phyloP scores from a whole-genome alignment of 2,329 filamentous ascomycete genomes.

The Beauveria asiatica region DNA sequence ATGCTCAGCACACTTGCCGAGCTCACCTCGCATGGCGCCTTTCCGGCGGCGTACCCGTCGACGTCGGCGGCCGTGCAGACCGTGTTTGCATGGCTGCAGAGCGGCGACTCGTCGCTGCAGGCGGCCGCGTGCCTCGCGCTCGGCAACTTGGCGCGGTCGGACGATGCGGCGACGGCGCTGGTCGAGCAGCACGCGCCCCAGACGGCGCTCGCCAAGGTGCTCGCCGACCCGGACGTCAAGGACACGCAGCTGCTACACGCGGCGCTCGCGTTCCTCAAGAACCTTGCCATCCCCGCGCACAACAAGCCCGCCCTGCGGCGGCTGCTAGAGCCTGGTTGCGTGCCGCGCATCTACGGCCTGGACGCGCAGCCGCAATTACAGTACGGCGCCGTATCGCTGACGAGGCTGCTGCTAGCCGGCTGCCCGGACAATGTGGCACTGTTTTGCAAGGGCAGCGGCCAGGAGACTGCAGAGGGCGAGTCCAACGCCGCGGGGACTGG shows the following conservation, averaged over 20 bases:
- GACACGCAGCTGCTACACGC: conserved; percentile 49
- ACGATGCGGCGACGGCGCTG: conserved; percentile 42
- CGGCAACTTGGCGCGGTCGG: conserved; percentile 53
- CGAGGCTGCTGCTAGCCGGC: conserved; percentile 46
- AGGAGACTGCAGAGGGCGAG: not conserved
- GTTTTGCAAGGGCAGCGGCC: conserved; percentile 27
- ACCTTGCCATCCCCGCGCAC: conserved; percentile 47
- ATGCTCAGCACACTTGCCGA: conserved; percentile 45
- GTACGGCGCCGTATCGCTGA: conserved; percentile 50
- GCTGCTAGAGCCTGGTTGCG: conserved; percentile 34
- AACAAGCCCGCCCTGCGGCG: conserved; percentile 46
- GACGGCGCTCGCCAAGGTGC: conserved; percentile 35
- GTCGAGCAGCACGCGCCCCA: conserved; percentile 34
- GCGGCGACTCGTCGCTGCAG: conserved; percentile 35
- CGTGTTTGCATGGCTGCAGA: conserved; percentile 40
- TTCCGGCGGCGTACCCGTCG: conserved; percentile 33
- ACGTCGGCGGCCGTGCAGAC: conserved; percentile 32
- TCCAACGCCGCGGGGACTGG: conserved; percentile 13
- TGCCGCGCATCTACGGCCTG: conserved; percentile 47
- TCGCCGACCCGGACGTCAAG: conserved; percentile 31
- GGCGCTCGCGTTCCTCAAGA: conserved; percentile 53
- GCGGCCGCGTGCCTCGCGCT: conserved; percentile 51
- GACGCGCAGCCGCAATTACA: conserved; percentile 48
- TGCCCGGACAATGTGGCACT: conserved; percentile 43
- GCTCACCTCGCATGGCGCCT: conserved; percentile 41